Base-by-base conservation (phyloP, 2,329 filamentous ascomycete genomes). In the Aschersonia sp. region DNA sequence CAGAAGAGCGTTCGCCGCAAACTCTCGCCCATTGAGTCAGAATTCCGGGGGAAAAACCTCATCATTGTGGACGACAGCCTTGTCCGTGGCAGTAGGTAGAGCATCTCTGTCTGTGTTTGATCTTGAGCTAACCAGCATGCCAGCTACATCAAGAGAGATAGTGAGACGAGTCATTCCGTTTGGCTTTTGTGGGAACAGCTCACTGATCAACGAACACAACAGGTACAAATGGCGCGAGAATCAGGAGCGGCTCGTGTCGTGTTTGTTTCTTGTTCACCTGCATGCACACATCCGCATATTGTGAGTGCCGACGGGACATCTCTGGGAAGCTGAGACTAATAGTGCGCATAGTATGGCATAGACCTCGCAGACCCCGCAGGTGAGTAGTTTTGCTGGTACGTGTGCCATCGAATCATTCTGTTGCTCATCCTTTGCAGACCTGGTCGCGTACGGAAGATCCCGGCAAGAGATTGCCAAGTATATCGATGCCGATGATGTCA, bases 1-100 rank as follows among this genome's bases (percentile, higher is more conserved):
- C 79, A 92, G 58, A 90, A 90, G 66, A 84, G 87, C 55, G 87
- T 97, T 8, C 82, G 90, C 4, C 79, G 89, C 45, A 97, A 97
- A 68, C 74, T 97, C 40, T 90, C 85, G 51, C 79, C 89, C 22
- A 94, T 96, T 65, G 78, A 81, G 30, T 80, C 82, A 39, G 88
- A 96, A 60, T 96, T 96, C 65, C 72, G 81, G 49, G 86, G 77
- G 54, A 82, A 84, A 56, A 85, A 82, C 50, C 84, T 97, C 6
- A 72, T 88, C 9, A 70, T 97, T 1, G 85, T 96, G 1, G 90
- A 96, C 56, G 90, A 96, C 66, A 87, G 81, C 56, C 87, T 95
- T 50, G 89, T 95, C 5, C 78, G 89, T 39, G 89, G 47, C 33
- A 46, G 33, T 45, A 31, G 35, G 43, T 37, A 45, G 22, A 32